A percentile compares a stretch with the other conserved stretches of the same genome.
Evolutionary conservation across 176 grass and related monocot genomes (phyloP).

Genomic region (Alopecurus myosuroides): DNA sequence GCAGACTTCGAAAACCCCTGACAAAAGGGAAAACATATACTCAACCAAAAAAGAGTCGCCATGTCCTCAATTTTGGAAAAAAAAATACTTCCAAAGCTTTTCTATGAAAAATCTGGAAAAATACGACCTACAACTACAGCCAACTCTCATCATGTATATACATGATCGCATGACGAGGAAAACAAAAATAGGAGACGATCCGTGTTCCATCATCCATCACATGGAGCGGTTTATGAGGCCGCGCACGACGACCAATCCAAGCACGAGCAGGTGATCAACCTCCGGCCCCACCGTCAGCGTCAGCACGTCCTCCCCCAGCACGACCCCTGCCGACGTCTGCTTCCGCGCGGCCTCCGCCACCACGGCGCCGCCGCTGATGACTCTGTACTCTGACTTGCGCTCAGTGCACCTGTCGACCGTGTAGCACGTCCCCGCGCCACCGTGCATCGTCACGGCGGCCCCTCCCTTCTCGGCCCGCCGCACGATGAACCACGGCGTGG

Average conservation of each 20-base stretch:
- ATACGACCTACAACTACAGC: neutral
- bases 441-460: too few relatives aligned
- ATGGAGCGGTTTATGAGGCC: too few relatives aligned
- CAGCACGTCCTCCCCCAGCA: too few relatives aligned
- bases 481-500: too few relatives aligned
- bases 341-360: constrained; percentile 38
- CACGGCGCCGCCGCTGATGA: too few relatives aligned
- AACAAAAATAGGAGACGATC: neutral
- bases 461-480: too few relatives aligned
- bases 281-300: too few relatives aligned
- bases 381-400: too few relatives aligned
- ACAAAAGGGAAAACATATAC: neutral
- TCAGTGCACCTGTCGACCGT: constrained; percentile 19
- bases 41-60: neutral
- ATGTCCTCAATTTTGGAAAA: neutral
- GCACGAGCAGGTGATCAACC: too few relatives aligned
- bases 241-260: too few relatives aligned
- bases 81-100: neutral
- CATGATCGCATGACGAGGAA: neutral
- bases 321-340: constrained; percentile 45
- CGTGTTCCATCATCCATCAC: too few relatives aligned
- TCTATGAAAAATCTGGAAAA: neutral
- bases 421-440: constrained; percentile 21
- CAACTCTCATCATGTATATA: neutral
- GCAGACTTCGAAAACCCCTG: neutral